phyloP scores from a whole-genome alignment of 73 alveolate genomes.

The Blepharisma japonicum region DNA sequence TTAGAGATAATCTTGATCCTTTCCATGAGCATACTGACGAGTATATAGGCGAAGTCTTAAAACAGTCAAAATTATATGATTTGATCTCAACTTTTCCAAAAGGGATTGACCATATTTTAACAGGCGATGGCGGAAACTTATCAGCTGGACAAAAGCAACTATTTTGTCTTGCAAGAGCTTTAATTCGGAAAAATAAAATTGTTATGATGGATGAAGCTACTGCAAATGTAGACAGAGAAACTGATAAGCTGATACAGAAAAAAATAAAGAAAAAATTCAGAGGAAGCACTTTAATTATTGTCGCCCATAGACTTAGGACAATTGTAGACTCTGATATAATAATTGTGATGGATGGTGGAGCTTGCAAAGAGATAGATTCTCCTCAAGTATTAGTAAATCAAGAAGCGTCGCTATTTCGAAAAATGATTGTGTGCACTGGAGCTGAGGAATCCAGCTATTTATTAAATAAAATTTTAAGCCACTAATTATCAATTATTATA shows the following conservation, averaged over 20 bases:
- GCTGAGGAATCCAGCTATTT: background rate
- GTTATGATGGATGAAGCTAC: conserved; percentile 71
- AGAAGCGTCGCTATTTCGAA: background rate
- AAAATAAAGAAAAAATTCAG: conserved; percentile 44
- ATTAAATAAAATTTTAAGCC: background rate
- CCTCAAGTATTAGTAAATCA: background rate
- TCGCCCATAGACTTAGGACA: conserved; percentile 68
- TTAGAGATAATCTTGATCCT: conserved; percentile 80
- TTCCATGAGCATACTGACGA: conserved; percentile 53
- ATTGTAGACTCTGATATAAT: conserved; percentile 63
- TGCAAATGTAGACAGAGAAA: conserved; percentile 54
- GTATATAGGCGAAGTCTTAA: conserved; percentile 47
- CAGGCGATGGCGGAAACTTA: conserved; percentile 54
- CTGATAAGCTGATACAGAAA: conserved; percentile 58
- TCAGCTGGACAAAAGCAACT: conserved; percentile 68
- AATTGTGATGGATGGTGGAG: conserved; percentile 65
- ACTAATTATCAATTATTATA: no score
- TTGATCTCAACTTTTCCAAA: conserved; percentile 50
- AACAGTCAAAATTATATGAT: conserved; percentile 35
- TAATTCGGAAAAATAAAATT: conserved; percentile 51
- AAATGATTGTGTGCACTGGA: conserved; percentile 11
- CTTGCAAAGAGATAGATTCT: background rate
- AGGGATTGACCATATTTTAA: conserved; percentile 45
- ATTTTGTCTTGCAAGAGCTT: conserved; percentile 67
- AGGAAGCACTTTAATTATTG: conserved; percentile 54